Evolutionary conservation across 2,329 filamentous ascomycete genomes (phyloP).

Genomic region (Pseudogymnoascus sp.): DNA sequence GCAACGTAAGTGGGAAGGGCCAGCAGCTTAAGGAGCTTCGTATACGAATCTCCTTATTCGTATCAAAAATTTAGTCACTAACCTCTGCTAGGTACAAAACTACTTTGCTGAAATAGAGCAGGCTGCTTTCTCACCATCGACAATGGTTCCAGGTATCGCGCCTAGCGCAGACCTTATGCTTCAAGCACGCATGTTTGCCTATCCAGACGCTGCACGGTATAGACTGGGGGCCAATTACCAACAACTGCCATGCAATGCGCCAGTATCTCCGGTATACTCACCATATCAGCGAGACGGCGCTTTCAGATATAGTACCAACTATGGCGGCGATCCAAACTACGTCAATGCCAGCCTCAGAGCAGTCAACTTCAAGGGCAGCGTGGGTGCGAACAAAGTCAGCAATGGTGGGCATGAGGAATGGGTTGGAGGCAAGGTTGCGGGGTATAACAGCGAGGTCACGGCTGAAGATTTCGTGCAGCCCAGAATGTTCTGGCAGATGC

Average conservation of each 20-base stretch:
- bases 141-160: conserved; percentile 57
- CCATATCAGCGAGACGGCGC: conserved; percentile 33
- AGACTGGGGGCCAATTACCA: conserved; percentile 50
- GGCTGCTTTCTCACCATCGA: conserved; percentile 56
- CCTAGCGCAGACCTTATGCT: conserved; percentile 60
- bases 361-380: conserved; percentile 15
- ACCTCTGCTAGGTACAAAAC: conserved; percentile 30
- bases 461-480: conserved; percentile 34
- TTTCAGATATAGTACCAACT: conserved; percentile 31
- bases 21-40: no score
- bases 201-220: conserved; percentile 54
- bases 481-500: conserved; percentile 28
- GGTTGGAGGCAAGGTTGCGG: conserved; percentile 19
- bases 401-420: conserved; percentile 22
- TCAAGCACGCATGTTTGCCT: conserved; percentile 60
- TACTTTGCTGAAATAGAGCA: conserved; percentile 61
- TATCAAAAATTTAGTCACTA: no score
- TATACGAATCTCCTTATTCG: no score
- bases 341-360: conserved; percentile 26
- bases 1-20: conserved; percentile 38
- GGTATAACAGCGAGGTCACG: conserved; percentile 19
- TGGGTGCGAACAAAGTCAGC: background rate
- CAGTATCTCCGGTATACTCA: conserved; percentile 35
- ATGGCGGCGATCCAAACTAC: conserved; percentile 36
- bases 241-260: conserved; percentile 39